phyloP scores from a whole-genome alignment of 371 early-diverging fungal species.

The Mucor lusitanicus region DNA sequence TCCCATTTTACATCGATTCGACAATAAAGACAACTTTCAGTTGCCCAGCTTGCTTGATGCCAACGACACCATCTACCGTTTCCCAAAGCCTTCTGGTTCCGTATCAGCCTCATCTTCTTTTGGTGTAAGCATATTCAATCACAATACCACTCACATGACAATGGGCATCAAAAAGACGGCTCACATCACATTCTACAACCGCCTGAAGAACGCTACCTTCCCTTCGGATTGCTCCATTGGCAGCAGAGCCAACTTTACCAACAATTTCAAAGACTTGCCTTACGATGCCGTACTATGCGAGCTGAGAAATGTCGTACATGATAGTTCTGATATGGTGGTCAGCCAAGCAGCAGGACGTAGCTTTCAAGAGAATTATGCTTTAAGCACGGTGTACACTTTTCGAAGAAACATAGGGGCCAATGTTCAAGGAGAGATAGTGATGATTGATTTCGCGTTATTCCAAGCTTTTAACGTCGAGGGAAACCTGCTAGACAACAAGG shows the following conservation, averaged over 20 bases:
- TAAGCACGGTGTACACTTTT: not conserved
- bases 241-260: too few relatives aligned
- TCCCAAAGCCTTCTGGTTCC: not conserved
- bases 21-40: not conserved
- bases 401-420: not conserved
- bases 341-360: not conserved
- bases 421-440: not conserved
- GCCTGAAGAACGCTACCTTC: not conserved
- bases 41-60: not conserved
- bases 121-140: not conserved
- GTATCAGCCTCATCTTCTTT: not conserved
- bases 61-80: not conserved
- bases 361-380: not conserved
- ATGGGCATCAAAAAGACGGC: not conserved
- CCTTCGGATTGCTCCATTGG: too few relatives aligned
- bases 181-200: not conserved
- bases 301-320: not conserved
- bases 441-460: not conserved
- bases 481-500: not conserved
- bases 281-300: not conserved
- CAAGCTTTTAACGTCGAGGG: not conserved
- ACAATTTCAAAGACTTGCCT: not conserved
- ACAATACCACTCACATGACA: not conserved
- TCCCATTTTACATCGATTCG: not conserved
- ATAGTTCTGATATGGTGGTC: too few relatives aligned